Evolutionary conservation across 2,329 filamentous ascomycete species (phyloP), one percentile per base, ranked within the genome.

Genomic region (Chrysosporium keratinophilum): DNA sequence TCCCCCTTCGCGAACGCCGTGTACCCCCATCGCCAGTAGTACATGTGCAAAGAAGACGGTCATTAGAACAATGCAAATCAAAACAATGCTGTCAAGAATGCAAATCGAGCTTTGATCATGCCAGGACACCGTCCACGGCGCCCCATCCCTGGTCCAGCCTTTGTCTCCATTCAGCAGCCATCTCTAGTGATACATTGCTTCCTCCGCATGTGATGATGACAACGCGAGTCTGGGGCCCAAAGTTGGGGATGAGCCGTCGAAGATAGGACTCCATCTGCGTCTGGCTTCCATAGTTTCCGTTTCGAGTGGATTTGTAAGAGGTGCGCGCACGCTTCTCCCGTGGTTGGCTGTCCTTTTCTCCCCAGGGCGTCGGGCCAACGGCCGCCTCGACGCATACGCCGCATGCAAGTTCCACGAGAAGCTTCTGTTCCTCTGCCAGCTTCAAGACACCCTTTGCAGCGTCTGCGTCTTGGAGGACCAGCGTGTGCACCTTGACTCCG

Each of bases 191-290:
- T 35, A 87, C 78, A 65, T 82, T 82, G 19, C 78, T 83, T 3
- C 86, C 87, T 43, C 91, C 91, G 64, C 91, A 97, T 5, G 96
- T 82, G 20, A 95, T 76, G 51, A 96, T 74, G 1, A 96, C 88
- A 5, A 96, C 79, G 59, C 87, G 87, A 65, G 82, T 85, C 54
- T 78, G 72, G 0, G 75, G 73, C 69, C 78, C 83, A 58, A 88
- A 77, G 34, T 78, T 77, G 33, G 84, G 80, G 0, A 89, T 71
- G 9, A 81, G 71, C 60, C 76, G 74, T 63, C 82, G 77, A 63
- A 94, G 65, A 23, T 56, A 54, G 2, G 52, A 43, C 34, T 53
- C 35, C 15, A 51, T 9, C 33, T 46, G 48, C 5, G 45, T 45
- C 12, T 48, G n/a, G 1, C 39, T n/a, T 33, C 54, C 49, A 15